phyloP scores from a whole-genome alignment of 2,329 filamentous ascomycete genomes.

The Xylaria sp. region DNA sequence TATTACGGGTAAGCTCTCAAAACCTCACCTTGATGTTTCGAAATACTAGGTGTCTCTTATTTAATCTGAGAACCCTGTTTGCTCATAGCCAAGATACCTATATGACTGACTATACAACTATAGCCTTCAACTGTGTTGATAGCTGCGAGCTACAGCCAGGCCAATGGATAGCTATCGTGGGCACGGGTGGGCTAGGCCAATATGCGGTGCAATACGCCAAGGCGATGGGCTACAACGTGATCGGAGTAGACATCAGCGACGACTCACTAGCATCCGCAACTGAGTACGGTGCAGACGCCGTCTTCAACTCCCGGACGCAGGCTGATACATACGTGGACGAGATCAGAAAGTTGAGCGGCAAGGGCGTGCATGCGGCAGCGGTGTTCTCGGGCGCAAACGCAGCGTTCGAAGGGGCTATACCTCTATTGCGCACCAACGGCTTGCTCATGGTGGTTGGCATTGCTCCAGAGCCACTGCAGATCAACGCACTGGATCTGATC shows the following conservation, averaged over 20 bases:
- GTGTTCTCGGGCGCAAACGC: conserved; percentile 21
- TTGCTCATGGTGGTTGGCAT: conserved; percentile 24
- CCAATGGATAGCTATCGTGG: conserved; percentile 24
- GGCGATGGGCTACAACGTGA: conserved; percentile 20
- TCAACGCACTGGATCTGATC: conserved; percentile 9
- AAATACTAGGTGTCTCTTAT: neutral
- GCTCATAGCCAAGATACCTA: neutral
- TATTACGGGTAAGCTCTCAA: conserved; percentile 18
- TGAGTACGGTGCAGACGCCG: conserved; percentile 15
- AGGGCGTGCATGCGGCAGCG: conserved; percentile 22
- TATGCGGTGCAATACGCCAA: conserved; percentile 24
- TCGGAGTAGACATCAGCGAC: conserved; percentile 26
- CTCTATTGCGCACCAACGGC: conserved; percentile 14
- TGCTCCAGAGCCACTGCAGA: conserved; percentile 1
- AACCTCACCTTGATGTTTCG: neutral
- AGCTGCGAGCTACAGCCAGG: conserved; percentile 24
- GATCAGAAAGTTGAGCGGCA: conserved; percentile 14
- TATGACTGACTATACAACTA: neutral
- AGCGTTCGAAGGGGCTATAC: conserved; percentile 16
- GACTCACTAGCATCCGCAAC: conserved; percentile 16
- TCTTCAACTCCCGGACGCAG: conserved; percentile 22
- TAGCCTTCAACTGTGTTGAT: conserved; percentile 21
- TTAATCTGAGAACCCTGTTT: neutral
- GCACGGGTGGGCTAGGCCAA: conserved; percentile 24
- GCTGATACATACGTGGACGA: conserved; percentile 20